Conservation (phyloP, 2,329 filamentous ascomycete genomes). For the Clonostachys rhizophaga region DNA sequence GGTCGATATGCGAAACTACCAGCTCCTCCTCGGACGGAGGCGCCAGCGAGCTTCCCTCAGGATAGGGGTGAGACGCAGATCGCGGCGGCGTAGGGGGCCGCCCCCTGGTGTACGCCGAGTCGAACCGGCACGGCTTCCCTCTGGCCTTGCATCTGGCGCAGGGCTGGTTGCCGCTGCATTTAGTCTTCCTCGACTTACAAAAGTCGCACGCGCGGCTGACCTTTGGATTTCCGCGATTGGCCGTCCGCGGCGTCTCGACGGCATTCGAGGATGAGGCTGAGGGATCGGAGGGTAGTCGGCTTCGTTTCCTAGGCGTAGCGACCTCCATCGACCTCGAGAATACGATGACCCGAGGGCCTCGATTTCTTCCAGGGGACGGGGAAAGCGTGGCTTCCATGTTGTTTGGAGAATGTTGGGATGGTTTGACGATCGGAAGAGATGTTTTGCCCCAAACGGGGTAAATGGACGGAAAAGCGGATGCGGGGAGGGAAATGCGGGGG, state of each 20-base stretch:
- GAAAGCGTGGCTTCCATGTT: too few species aligned
- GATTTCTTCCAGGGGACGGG: too few species aligned
- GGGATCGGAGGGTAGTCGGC: too few species aligned
- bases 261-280: neutral
- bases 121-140: slow-evolving; percentile 17
- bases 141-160: slow-evolving; percentile 21
- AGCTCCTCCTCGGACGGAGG: neutral
- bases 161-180: slow-evolving; percentile 19
- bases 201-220: slow-evolving; percentile 22
- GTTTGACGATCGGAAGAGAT: too few species aligned
- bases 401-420: too few species aligned
- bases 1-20: neutral
- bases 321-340: too few species aligned
- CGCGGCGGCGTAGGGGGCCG: slow-evolving; percentile 24
- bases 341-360: too few species aligned
- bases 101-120: slow-evolving; percentile 23
- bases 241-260: neutral
- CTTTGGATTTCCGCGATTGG: slow-evolving; percentile 9
- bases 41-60: neutral
- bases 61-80: slow-evolving; percentile 13
- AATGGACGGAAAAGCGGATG: too few species aligned
- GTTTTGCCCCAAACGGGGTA: too few species aligned
- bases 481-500: too few species aligned
- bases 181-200: slow-evolving; percentile 18
- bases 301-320: too few species aligned